Conservation (phyloP, 1,139 yeast species). For the Nakaseomyces delphensis region DNA sequence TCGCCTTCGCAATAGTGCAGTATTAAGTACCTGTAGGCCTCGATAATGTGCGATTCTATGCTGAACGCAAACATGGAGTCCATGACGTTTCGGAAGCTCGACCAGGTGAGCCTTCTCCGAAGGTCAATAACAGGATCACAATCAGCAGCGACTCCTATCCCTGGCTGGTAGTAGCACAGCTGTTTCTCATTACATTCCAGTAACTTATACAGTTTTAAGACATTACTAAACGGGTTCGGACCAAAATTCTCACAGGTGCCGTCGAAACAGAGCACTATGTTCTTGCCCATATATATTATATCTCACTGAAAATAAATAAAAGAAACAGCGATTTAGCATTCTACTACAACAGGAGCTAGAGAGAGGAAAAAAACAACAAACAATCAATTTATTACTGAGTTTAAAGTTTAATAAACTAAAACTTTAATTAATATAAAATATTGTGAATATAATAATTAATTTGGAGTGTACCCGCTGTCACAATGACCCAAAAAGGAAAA, state of each 20-base stretch:
- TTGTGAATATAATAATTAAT: too few relatives aligned
- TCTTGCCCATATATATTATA: slow-evolving; percentile 23
- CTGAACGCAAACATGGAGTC: slow-evolving; percentile 50
- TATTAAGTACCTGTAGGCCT: slow-evolving; percentile 48
- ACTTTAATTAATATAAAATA: too few relatives aligned
- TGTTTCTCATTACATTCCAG: slow-evolving; percentile 42
- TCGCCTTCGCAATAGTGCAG: slow-evolving; percentile 42
- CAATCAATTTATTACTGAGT: too few relatives aligned
- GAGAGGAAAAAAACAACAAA: not conserved
- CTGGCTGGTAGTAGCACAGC: slow-evolving; percentile 58
- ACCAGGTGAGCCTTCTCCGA: slow-evolving; percentile 17
- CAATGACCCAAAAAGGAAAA: slow-evolving; percentile 2
- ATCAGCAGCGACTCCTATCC: slow-evolving; percentile 46
- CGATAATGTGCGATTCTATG: slow-evolving; percentile 45
- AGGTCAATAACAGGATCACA: slow-evolving; percentile 33
- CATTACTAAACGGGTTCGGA: slow-evolving; percentile 46
- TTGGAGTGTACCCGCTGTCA: not conserved
- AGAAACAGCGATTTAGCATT: too few relatives aligned
- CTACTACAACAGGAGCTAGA: not conserved
- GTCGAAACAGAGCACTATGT: slow-evolving; percentile 50
- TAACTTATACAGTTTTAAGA: slow-evolving; percentile 44
- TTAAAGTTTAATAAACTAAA: too few relatives aligned
- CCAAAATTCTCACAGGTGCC: slow-evolving; percentile 58
- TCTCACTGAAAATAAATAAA: too few relatives aligned
- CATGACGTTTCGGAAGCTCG: slow-evolving; percentile 26